These are phyloP conservation scores for Entophlyctis luteolus DNA, from an alignment of 192 early-diverging fungal species.

Conservation along the genomic window DNA sequence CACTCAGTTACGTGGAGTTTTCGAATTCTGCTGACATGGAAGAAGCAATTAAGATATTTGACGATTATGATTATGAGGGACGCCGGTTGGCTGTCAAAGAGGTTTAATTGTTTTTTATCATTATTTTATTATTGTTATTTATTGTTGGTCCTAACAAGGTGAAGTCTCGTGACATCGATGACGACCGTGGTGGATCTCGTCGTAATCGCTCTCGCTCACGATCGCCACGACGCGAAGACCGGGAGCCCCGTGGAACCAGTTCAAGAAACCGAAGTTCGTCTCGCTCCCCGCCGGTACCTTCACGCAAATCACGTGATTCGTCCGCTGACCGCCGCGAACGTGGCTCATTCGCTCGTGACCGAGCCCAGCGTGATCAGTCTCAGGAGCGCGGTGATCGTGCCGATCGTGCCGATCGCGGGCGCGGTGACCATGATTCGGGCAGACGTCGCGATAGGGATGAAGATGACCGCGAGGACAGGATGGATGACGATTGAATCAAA, in stretches of 20 bases:
- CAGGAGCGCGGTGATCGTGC: background rate
- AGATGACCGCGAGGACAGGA: no score
- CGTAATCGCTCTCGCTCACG: background rate
- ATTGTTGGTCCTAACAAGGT: background rate
- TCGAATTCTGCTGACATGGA: slow-evolving; percentile 72
- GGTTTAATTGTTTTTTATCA: slow-evolving; percentile 24
- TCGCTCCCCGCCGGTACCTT: background rate
- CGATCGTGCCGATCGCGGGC: background rate
- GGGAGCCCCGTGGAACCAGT: background rate
- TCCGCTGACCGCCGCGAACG: background rate
- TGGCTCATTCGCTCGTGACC: no score
- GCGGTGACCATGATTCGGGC: background rate
- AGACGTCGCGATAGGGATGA: background rate
- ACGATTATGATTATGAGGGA: slow-evolving; percentile 61
- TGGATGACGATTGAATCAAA: background rate
- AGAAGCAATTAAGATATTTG: slow-evolving; percentile 77
- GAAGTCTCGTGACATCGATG: background rate
- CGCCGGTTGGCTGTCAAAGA: slow-evolving; percentile 37
- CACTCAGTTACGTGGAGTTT: slow-evolving; percentile 87
- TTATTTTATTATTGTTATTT: background rate
- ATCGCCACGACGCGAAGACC: background rate
- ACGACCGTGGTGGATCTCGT: background rate
- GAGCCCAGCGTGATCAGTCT: no score
- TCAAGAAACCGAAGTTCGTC: background rate
- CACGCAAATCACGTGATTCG: background rate